phyloP scores from a whole-genome alignment of 805 yeast species.

The Candida nemodendra region DNA sequence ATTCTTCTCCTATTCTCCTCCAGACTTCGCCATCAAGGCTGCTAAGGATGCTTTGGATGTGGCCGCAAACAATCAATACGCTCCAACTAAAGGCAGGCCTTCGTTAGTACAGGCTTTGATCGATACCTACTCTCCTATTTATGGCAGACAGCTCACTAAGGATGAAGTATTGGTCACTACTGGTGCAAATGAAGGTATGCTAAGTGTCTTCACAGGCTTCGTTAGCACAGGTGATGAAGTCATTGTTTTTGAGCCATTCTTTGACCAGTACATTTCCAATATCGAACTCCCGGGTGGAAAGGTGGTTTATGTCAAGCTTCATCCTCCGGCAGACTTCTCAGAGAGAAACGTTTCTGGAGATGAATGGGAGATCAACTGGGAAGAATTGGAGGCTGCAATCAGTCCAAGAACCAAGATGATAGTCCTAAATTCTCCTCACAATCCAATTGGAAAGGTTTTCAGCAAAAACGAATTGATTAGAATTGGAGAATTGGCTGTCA shows the following conservation, averaged over 20 bases:
- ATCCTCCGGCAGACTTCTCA: slow-evolving; percentile 75
- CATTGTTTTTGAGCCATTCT: slow-evolving; percentile 94
- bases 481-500: slow-evolving; percentile 81
- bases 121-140: slow-evolving; percentile 66
- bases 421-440: slow-evolving; percentile 91
- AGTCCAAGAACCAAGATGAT: slow-evolving; percentile 78
- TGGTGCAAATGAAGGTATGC: slow-evolving; percentile 96
- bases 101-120: slow-evolving; percentile 68
- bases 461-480: slow-evolving; percentile 67
- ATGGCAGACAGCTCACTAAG: slow-evolving; percentile 54
- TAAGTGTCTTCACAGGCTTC: slow-evolving; percentile 80
- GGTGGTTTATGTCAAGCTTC: slow-evolving; percentile 80
- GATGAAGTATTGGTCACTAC: slow-evolving; percentile 80
- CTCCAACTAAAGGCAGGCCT: slow-evolving; percentile 87
- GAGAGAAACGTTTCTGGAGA: slow-evolving; percentile 65
- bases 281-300: slow-evolving; percentile 93
- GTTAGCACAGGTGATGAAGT: slow-evolving; percentile 89
- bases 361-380: slow-evolving; percentile 86
- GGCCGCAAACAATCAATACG: slow-evolving; percentile 85
- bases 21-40: slow-evolving; percentile 84
- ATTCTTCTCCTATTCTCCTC: slow-evolving; percentile 94
- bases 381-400: slow-evolving; percentile 69
- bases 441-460: slow-evolving; percentile 92
- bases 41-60: slow-evolving; percentile 71
- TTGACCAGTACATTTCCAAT: slow-evolving; percentile 94